Conservation (phyloP, 2,329 filamentous ascomycete genomes). For the Chlorencoelia australis region DNA sequence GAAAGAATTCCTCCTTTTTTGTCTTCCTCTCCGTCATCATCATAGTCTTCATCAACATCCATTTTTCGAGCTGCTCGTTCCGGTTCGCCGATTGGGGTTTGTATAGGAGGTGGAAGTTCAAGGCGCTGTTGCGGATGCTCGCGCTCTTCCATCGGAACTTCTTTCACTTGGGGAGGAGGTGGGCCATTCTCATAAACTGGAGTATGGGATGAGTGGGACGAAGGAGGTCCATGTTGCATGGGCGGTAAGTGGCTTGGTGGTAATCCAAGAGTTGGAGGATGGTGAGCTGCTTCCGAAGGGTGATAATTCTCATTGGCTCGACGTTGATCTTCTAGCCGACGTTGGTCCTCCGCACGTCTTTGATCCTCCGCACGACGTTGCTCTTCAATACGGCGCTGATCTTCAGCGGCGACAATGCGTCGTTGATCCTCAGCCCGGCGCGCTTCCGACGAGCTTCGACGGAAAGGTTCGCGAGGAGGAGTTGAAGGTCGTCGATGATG, state of each 20-base stretch:
- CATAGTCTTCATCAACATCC: slow-evolving; percentile 96
- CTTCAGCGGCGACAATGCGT: slow-evolving; percentile 48
- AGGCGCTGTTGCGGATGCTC: slow-evolving; percentile 30
- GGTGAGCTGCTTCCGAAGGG: slow-evolving; percentile 85
- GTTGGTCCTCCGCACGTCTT: slow-evolving; percentile 43
- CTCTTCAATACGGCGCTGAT: slow-evolving; percentile 59
- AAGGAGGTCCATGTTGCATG: slow-evolving; percentile 49
- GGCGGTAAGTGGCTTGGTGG: slow-evolving; percentile 45
- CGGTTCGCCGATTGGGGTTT: slow-evolving; percentile 57
- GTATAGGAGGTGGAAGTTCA: slow-evolving; percentile 27
- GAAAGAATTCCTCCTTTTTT: slow-evolving; percentile 47
- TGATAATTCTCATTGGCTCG: slow-evolving; percentile 73
- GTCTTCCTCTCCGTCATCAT: slow-evolving; percentile 86
- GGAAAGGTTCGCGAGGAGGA: slow-evolving; percentile 57
- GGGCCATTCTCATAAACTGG: slow-evolving; percentile 35
- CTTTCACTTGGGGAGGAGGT: slow-evolving; percentile 37
- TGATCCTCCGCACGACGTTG: slow-evolving; percentile 26
- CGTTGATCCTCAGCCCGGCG: slow-evolving; percentile 54
- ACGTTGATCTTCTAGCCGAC: slow-evolving; percentile 50
- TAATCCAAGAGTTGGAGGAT: slow-evolving; percentile 54
- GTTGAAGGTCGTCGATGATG: slow-evolving; percentile 70
- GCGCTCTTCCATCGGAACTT: slow-evolving; percentile 45
- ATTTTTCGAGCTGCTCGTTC: slow-evolving; percentile 81
- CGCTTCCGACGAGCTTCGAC: slow-evolving; percentile 67
- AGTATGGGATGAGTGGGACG: slow-evolving; percentile 38